Evolutionary conservation across 495 filamentous ascomycete genomes (phyloP), one percentile per base, ranked within the genome.

Genomic region (Penicillium paradoxum): DNA sequence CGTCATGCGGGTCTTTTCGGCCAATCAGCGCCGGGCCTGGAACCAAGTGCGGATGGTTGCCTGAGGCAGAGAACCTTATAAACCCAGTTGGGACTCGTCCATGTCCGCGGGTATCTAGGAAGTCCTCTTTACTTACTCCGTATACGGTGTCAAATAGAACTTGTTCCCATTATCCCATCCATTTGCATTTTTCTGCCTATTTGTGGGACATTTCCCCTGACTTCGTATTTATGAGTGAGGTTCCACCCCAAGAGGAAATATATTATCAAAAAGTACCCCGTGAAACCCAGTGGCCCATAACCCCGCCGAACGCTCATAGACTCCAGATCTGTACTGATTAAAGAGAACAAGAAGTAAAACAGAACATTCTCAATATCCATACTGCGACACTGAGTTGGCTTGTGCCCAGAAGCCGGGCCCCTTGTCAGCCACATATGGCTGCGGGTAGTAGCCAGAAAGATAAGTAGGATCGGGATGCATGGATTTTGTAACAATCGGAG

Each of bases 341-440:
- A 51, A 22, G 40, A 21, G 27, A 22, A 34, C 1, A 3, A 24
- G 51, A 52, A 40, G 4, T 13, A 9, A 46, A 39, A 13, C 0
- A 21, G 1, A 14, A 27, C 36, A 14, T 6, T 11, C 24, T 56
- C 40, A 65, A 24, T 60, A 65, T 27, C 63, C 63, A 47, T 49
- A 65, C 14, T 56, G 57, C 8, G 51, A 44, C 13, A 38, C 37
- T 18, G 49, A 22, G 22, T 33, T 46, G 57, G 52, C 32, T 42
- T 41, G 30, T 45, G 53, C 43, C 63, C 63, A 65, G 43, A 58
- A 63, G 14, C 32, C 51, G 8, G 49, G 24, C 3, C 46, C 42
- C 15, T 60, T 62, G 10, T 55, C 54, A 21, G 58, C 30, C 9
- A 56, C 32, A 41, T 55, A 63, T 14, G 50, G 48, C 25, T 53